phyloP scores from a whole-genome alignment of 2,329 filamentous ascomycete species.

The Ambrosiella beaveri region DNA sequence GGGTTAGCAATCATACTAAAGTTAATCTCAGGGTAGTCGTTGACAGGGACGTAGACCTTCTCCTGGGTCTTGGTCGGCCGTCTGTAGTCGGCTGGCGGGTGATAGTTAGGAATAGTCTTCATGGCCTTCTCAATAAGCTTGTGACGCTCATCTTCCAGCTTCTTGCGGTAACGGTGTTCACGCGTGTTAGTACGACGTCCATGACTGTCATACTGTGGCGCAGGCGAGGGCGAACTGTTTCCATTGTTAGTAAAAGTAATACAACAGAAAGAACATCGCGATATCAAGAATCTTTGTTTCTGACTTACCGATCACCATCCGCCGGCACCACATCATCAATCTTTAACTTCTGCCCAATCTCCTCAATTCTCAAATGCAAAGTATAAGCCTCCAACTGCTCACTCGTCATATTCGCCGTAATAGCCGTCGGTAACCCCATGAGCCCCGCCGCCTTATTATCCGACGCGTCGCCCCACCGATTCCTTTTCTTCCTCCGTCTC shows the following conservation, averaged over 20 bases:
- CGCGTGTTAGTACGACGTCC: conserved; percentile 98
- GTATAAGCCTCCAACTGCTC: conserved; percentile 97
- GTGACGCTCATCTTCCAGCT: conserved; percentile 94
- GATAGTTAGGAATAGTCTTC: conserved; percentile 99
- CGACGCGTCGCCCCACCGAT: conserved; percentile 90
- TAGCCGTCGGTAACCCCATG: conserved; percentile 92
- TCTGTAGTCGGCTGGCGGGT: conserved; percentile 94
- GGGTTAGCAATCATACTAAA: conserved; percentile 99
- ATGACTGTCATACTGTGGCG: conserved; percentile 97
- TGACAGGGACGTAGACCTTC: conserved; percentile 99
- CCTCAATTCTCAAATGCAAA: conserved; percentile 88
- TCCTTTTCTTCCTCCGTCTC: conserved; percentile 90
- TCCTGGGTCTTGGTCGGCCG: conserved; percentile 99
- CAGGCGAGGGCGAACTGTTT: conserved; percentile 74
- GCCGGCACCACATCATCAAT: conserved; percentile 98
- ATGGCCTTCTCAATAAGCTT: conserved; percentile 98
- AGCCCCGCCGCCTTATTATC: conserved; percentile 98
- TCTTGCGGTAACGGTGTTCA: conserved; percentile 96
- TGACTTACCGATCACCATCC: conserved; percentile 75
- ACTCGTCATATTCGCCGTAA: conserved; percentile 93
- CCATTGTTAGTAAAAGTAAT: conserved; percentile 13
- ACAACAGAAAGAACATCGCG: background rate
- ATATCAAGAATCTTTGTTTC: background rate
- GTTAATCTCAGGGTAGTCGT: conserved; percentile 99
- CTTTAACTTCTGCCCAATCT: conserved; percentile 96